Base-by-base conservation (phyloP, 73 alveolate species). In the Paramecium bursaria region DNA sequence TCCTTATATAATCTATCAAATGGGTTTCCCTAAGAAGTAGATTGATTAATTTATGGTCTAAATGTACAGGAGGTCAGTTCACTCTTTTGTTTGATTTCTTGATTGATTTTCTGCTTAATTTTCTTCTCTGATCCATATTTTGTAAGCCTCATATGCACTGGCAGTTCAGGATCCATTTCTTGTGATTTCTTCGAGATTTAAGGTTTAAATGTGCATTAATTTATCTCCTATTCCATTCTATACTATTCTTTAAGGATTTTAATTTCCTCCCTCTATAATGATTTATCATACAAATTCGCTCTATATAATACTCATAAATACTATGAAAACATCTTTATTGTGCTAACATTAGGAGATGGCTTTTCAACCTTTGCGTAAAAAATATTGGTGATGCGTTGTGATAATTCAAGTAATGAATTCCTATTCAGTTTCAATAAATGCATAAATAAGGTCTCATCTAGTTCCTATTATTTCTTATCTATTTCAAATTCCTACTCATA, bases 1-100 rank as follows among this genome's bases (percentile, higher is more conserved):
- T 54, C 29, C 30, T 54, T 26, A 54, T 54, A 54, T 26, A 54
- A 33, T 54, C 75, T 17, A 54, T 54, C 75, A 54, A 54, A 54
- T 2, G 75, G 75, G 29, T 54, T 54, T 54, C 29, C 75, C 23
- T 21, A 23, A 13, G 75, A 54, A 26, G 23, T 54, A 25, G 21
- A 21, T 25, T 13, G 4, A 54, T 54, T 54, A 4, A 54, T 54
- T 0, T 46, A 54, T 25, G 75, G 75, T 54, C 29, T 54, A 4
- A 54, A 54, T 9, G 75, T 54, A 17, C 75, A 54, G 15, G 23
- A 46, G 25, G 23, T 54, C 29, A 54, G 29, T 26, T 54, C 50
- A 5, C 11, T 21, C 30, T 54, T 54, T 33, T 54, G 29, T 26
- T 54, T 57, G 0, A 26, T 30, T 25, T 57, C 51, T 57, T 23